Base-by-base conservation (phyloP, 2,329 filamentous ascomycete species). In the Aureobasidium subglaciale region DNA sequence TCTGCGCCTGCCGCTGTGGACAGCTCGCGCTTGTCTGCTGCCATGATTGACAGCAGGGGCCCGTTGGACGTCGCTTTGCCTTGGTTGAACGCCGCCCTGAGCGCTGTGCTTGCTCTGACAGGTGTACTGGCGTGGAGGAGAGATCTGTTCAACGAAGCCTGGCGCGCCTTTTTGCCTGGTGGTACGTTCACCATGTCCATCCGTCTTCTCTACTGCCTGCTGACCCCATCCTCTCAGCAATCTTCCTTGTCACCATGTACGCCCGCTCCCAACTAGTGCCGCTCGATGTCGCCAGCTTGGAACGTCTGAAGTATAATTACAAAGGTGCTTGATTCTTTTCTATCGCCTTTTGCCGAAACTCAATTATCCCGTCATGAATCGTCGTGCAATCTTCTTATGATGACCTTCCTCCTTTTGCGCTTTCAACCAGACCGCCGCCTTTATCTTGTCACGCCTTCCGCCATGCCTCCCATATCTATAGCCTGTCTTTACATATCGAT, bases 201-300 rank as follows among this genome's bases (percentile, higher is more conserved):
- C 15, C 72, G 81, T 61, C 76, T 73, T 24, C 75, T 34, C 11
- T 10, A 54, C 6, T 13, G 7, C 10, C 6, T 30, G 38, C 32
- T 59, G 22, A 55, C 25, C n/a, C 29, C 11, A 3, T 10, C 1
- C 30, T 15, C 29, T 74, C 71, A 0, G 67, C 84, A 2, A 78
- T 90, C 1, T 84, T 87, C 63, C 75, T 61, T 0, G 74, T 87
- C 18, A 76, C 84, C 5, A 63, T 89, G 56, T 68, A 79, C 43
- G 81, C 82, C 27, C 84, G 89, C 69, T 70, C 80, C 50, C 75
- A 86, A 64, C 84, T 90, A 79, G 78, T 78, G 3, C 77, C 82
- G 45, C 79, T 90, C 8, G 85, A 90, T 70, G 80, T 87, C 5
- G 83, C 74, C 59, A 86, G 87, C 64, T 69, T 91, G 62, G 73